A percentile compares a stretch with the other conserved stretches of the same genome.
These are phyloP conservation scores for Parachaetomium inaequale DNA, from an alignment of 495 filamentous ascomycete genomes.

Conservation along the genomic window DNA sequence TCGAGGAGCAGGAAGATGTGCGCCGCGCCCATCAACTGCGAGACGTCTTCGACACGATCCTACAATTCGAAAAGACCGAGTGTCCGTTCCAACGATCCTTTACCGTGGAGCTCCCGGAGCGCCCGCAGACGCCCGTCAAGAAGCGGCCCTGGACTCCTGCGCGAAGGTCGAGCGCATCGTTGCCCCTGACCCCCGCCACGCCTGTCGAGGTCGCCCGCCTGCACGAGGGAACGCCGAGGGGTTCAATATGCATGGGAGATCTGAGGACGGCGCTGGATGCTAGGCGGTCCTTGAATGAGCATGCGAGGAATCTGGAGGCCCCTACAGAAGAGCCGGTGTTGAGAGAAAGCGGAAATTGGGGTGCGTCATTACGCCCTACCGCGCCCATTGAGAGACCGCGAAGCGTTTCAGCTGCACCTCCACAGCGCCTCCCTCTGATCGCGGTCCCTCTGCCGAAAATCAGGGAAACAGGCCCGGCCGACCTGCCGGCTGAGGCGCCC, in stretches of 20 bases:
- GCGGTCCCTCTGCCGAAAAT: conserved; percentile 32
- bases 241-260: conserved; percentile 17
- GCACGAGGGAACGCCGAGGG: conserved; percentile 15
- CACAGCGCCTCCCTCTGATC: conserved; percentile 29
- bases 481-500: conserved; percentile 15
- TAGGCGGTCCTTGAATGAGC: neutral
- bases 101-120: conserved; percentile 69
- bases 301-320: neutral
- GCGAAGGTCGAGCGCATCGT: conserved; percentile 37
- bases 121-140: conserved; percentile 59
- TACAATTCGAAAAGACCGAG: conserved; percentile 80
- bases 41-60: conserved; percentile 60
- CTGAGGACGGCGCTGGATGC: neutral
- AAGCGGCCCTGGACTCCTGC: conserved; percentile 68
- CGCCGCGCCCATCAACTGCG: conserved; percentile 62
- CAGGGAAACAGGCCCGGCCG: conserved; percentile 8
- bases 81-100: conserved; percentile 81
- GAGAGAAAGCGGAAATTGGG: neutral
- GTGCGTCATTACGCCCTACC: neutral
- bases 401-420: neutral
- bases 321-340: neutral
- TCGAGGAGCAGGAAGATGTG: conserved; percentile 55
- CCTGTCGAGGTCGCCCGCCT: conserved; percentile 26
- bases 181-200: conserved; percentile 27
- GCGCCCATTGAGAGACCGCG: neutral